phyloP scores from a whole-genome alignment of 140 eudicot species.

The Anethum foeniculum region DNA sequence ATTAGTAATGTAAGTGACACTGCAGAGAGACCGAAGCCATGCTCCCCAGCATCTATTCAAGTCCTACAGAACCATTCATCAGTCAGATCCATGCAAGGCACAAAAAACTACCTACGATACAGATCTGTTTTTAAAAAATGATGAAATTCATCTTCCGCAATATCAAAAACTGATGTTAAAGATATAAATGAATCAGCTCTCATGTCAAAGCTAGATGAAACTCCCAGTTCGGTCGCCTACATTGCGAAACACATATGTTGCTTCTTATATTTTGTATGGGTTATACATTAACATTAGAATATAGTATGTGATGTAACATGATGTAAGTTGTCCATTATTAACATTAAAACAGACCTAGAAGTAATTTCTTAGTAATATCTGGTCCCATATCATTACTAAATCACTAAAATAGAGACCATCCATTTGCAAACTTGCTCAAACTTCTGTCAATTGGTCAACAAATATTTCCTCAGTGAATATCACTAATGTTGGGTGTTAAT shows the following conservation, averaged over 20 bases:
- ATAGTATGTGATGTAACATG: neutral
- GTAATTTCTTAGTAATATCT: neutral
- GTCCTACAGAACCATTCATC: conserved; percentile 50
- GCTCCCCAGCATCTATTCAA: conserved; percentile 40
- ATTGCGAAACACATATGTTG: neutral
- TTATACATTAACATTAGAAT: no score
- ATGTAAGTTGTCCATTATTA: neutral
- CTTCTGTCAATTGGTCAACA: neutral
- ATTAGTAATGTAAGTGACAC: conserved; percentile 29
- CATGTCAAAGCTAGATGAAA: conserved; percentile 35
- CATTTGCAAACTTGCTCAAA: neutral
- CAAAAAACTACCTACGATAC: conserved; percentile 30
- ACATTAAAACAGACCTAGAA: neutral
- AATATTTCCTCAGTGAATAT: neutral
- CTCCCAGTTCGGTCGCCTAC: conserved; percentile 43
- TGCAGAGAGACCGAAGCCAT: conserved; percentile 32
- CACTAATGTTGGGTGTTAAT: neutral
- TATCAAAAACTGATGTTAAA: conserved; percentile 31
- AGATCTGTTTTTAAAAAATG: conserved; percentile 29
- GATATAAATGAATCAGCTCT: conserved; percentile 37
- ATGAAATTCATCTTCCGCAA: conserved; percentile 11
- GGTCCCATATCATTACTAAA: neutral
- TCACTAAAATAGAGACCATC: neutral
- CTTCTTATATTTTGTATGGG: neutral
- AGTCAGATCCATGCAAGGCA: conserved; percentile 41